These are phyloP conservation scores for Geotrichum histeridarum DNA, from an alignment of 1,139 yeast species.

Conservation along the genomic window DNA sequence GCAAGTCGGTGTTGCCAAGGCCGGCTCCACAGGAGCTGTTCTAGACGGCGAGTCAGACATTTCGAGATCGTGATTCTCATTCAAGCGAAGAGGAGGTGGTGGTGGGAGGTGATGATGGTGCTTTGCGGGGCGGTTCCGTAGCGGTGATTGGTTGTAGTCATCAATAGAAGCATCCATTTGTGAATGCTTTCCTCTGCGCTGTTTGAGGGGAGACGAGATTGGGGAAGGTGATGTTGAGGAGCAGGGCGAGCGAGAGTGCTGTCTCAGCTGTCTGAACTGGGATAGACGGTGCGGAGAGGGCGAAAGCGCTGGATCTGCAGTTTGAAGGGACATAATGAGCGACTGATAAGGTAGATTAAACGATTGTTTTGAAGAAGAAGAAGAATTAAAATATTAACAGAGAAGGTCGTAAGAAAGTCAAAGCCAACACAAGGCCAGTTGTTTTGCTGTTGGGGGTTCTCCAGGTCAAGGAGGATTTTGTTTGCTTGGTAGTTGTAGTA, in stretches of 20 bases:
- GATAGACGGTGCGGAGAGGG: constrained; percentile 16
- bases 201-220: constrained; percentile 10
- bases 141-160: background rate
- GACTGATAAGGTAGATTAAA: background rate
- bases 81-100: background rate
- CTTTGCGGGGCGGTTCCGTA: background rate
- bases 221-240: constrained; percentile 13
- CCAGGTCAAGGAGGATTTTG: no score
- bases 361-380: background rate
- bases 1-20: background rate
- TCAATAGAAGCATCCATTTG: background rate
- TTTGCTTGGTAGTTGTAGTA: no score
- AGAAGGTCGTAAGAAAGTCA: no score
- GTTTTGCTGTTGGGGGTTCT: no score
- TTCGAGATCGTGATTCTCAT: background rate
- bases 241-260: constrained; percentile 10
- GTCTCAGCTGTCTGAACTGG: constrained; percentile 1
- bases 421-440: no score
- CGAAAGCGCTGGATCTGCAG: constrained; percentile 13
- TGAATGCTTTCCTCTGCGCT: constrained; percentile 5
- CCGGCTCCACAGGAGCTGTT: background rate
- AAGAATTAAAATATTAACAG: background rate
- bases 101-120: background rate
- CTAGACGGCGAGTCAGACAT: background rate
- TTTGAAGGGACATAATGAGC: constrained; percentile 10